Base-by-base conservation (phyloP, 257 asterid species). In the Agastache rugosa region DNA sequence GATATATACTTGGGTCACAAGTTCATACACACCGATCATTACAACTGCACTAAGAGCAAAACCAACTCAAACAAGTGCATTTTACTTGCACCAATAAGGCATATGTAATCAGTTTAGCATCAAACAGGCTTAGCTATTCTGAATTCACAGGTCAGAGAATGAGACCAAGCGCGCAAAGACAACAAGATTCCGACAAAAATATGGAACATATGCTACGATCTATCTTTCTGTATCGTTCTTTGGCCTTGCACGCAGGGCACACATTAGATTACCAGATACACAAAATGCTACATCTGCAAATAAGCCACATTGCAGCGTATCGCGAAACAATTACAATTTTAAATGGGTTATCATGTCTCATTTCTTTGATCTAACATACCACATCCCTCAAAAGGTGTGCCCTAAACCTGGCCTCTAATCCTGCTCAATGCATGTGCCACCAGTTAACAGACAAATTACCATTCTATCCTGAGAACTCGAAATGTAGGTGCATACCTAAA, bases 401-500 rank as follows among this genome's bases (percentile, higher is more conserved):
- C 80, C 80, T 63, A 72, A 22, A 60, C 59, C 64, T 63, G 72
- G 56, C 69, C 62, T 73, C 69, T 81, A 74, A 72, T 72, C 83
- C 87, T 79, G 84, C 79, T 80, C 83, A 69, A 70, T 66, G 79
- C 77, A 63, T 55, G 79, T 84, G 79, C 79, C 82, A 74, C 82
- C 83, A 55, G 78, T 79, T 71, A 69, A 80, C 47, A 71, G 69
- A 66, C 63, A 71, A 76, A 64, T 67, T 56, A 72, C 67, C 59
- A 74, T 45, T 66, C 68, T 42, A 63, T 51, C 41, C 8, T 44
- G 53, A 20, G 22, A 73, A 64, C 51, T 64, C 63, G 10, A 78
- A 71, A 81, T 19, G 63, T 45, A 75, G 54, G 73, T 72, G 47
- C 81, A 79, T 62, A 75, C 76, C 81, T 55, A 83, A 63, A 78